Base-by-base conservation (phyloP, 2,329 filamentous ascomycete species). In the Talaromyces sp. region DNA sequence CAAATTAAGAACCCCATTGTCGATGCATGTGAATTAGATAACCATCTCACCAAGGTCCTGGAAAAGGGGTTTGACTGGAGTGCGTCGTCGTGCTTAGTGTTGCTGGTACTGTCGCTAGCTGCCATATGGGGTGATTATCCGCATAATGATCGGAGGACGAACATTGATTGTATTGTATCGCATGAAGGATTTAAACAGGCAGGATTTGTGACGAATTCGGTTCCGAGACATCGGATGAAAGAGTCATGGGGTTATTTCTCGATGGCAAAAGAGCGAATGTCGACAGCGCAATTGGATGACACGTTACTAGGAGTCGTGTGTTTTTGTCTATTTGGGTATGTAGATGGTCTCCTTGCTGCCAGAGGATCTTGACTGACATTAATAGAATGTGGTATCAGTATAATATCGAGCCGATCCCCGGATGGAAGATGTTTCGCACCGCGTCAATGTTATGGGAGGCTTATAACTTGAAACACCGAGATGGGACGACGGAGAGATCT, bases 391-490 rank as follows among this genome's bases (percentile, higher is more conserved):
- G 70, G 70, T 72, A 72, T 66, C 70, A 72, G 45, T 72, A 71
- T 54, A 72, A 72, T 31, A 67, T 72, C 31, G 70, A 72, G 50
- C 70, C 70, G 4, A 71, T 72, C 33, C 67, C 69, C 1, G 70
- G 70, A 1, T 72, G 70, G 70, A 72, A 72, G 62, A 70, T 70
- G 69, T 72, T 72, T 50, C 70, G 70, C 19, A 67, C 70, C 41
- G 70, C 70, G 33, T 72, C 70, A 37, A 72, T 70, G 68, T 50
- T 72, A 41, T 72, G 70, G 70, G 68, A 72, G 35, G 70, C 70
- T 9, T 72, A 72, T 67, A 68, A 70, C 33, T 37, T 72, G 65
- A 70, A 68, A 50, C 68, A 71, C 57, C 69, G 69, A 16, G 67
- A 66, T 24, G 70, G 68, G 19, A 68, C 63, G 22, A 68, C 63